These are phyloP conservation scores for Diaporthe vaccinii DNA, from an alignment of 2,329 filamentous ascomycete genomes.

Conservation along the genomic window DNA sequence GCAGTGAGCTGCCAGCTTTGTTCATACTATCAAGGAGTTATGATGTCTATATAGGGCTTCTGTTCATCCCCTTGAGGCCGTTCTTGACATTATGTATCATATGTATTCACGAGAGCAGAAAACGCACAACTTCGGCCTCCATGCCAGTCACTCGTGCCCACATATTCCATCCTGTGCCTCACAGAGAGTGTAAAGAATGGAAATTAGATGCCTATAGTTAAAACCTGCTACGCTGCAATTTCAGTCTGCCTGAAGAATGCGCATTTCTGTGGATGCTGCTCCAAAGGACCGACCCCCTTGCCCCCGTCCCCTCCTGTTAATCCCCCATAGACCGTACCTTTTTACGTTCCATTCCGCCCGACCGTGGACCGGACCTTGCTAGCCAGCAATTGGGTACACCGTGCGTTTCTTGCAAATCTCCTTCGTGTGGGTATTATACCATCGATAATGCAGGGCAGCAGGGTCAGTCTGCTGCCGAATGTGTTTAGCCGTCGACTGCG, in stretches of 20 bases:
- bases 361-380: conserved; percentile 11
- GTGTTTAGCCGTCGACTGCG: conserved; percentile 26
- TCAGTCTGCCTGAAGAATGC: conserved; percentile 38
- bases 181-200: conserved; percentile 43
- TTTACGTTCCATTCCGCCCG: conserved; percentile 20
- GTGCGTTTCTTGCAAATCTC: conserved; percentile 5
- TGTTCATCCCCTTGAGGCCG: neutral
- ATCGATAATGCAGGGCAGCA: conserved; percentile 18
- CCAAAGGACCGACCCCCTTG: conserved; percentile 23
- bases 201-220: conserved; percentile 42
- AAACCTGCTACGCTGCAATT: conserved; percentile 41
- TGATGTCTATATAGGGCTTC: neutral
- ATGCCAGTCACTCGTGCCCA: neutral
- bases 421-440: conserved; percentile 31
- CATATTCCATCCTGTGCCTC: neutral
- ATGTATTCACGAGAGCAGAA: conserved; percentile 24
- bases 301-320: neutral
- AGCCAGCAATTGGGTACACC: conserved; percentile 4
- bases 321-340: conserved; percentile 25
- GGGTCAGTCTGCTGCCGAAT: conserved; percentile 17
- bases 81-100: conserved; percentile 1
- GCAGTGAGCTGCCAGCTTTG: conserved; percentile 46
- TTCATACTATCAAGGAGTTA: neutral
- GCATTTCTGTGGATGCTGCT: conserved; percentile 25
- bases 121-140: conserved; percentile 19